Evolutionary conservation across 2,329 filamentous ascomycete genomes (phyloP).

Genomic region (Dactylellina drechsleri): DNA sequence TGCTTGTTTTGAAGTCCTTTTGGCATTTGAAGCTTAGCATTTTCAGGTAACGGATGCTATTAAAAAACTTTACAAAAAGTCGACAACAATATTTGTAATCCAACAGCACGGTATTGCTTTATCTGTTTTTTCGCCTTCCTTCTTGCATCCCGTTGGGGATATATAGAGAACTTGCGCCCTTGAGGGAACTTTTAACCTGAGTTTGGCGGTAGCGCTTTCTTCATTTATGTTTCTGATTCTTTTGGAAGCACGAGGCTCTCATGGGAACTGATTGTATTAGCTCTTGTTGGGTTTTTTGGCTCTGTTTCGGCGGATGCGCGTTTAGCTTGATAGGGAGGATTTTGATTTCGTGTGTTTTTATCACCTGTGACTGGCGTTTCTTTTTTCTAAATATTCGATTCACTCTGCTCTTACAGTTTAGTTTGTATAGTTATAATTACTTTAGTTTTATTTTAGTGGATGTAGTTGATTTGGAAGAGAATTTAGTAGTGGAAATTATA

Average conservation of each 20-base stretch:
- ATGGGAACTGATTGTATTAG: no score
- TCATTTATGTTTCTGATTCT: no score
- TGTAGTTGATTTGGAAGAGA: no score
- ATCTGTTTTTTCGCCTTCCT: neutral
- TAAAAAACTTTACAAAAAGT: slow-evolving; percentile 12
- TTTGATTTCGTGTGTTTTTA: neutral
- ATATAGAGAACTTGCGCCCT: neutral
- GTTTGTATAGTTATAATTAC: neutral
- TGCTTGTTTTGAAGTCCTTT: slow-evolving; percentile 12
- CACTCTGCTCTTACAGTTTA: neutral
- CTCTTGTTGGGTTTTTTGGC: no score
- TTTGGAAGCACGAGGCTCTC: no score
- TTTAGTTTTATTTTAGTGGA: neutral
- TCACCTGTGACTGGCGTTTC: slow-evolving; percentile 20
- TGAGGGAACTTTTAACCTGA: no score
- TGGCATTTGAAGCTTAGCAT: slow-evolving; percentile 16
- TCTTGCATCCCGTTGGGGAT: neutral
- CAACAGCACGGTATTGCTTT: no score
- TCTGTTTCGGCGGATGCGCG: neutral
- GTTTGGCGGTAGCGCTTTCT: no score
- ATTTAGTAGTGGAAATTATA: no score
- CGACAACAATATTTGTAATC: neutral
- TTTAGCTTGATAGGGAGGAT: slow-evolving; percentile 9
- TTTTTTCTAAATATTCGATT: slow-evolving; percentile 19
- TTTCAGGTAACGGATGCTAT: slow-evolving; percentile 9